Evolutionary conservation across 1,284 basidiomycete genomes (phyloP).

Genomic region (Ceratorhiza oryzae-sativae): DNA sequence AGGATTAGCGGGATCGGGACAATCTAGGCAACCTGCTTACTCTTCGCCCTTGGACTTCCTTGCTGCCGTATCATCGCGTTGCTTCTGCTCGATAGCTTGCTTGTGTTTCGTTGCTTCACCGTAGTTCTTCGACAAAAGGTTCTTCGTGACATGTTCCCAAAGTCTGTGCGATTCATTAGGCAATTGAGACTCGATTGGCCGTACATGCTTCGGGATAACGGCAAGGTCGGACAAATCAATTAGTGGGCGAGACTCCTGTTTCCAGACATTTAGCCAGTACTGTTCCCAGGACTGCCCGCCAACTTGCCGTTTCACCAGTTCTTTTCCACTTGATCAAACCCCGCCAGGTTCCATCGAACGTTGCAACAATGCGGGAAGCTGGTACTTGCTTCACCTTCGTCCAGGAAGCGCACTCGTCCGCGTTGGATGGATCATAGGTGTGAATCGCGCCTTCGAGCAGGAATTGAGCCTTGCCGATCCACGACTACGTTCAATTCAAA

Average conservation of each 20-base stretch:
- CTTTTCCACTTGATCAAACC: conserved; percentile 82
- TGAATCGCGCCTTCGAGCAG: conserved; percentile 91
- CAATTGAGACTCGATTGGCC: conserved; percentile 81
- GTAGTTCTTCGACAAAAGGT: conserved; percentile 85
- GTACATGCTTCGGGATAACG: conserved; percentile 83
- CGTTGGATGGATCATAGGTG: conserved; percentile 65
- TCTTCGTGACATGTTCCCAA: conserved; percentile 85
- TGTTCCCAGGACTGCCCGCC: conserved; percentile 36
- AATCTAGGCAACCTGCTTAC: conserved; percentile 66
- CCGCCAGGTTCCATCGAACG: conserved; percentile 90
- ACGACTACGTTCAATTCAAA: conserved; percentile 64
- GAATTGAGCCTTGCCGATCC: conserved; percentile 91
- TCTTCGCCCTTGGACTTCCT: conserved; percentile 77
- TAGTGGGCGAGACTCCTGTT: conserved; percentile 55
- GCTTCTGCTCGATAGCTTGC: conserved; percentile 86
- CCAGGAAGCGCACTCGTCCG: conserved; percentile 69
- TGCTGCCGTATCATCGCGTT: conserved; percentile 85
- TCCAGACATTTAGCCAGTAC: neutral
- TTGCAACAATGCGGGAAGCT: conserved; percentile 74
- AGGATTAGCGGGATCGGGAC: neutral
- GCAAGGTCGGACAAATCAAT: conserved; percentile 79
- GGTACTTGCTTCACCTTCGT: conserved; percentile 92
- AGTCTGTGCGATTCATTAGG: conserved; percentile 84
- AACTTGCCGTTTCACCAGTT: conserved; percentile 62
- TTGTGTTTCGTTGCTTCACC: conserved; percentile 88